phyloP scores from a whole-genome alignment of 345 rosid genomes.

The Euphorbia peplus region DNA sequence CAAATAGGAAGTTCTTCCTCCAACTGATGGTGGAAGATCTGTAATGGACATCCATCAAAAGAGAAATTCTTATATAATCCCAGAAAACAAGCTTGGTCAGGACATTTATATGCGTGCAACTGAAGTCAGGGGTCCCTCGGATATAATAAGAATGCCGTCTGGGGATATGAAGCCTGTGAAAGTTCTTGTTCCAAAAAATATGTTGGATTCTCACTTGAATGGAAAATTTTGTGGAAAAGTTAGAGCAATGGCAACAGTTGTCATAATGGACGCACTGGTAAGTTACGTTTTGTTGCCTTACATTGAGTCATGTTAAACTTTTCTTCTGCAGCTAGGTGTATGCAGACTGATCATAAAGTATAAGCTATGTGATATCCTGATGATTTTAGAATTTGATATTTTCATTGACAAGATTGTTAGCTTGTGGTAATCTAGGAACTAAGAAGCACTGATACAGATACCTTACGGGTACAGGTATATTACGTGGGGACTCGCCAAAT shows the following conservation, averaged over 20 bases:
- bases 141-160: constrained; percentile 76
- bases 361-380: not conserved
- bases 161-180: constrained; percentile 80
- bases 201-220: constrained; percentile 77
- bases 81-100: constrained; percentile 91
- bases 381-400: not conserved
- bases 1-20: constrained; percentile 50
- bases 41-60: constrained; percentile 63
- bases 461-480: too few species aligned
- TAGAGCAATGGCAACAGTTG: constrained; percentile 70
- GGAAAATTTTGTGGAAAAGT: constrained; percentile 46
- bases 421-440: not conserved
- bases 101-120: constrained; percentile 80
- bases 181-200: constrained; percentile 84
- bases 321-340: not conserved
- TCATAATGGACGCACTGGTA: constrained; percentile 79
- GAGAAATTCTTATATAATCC: constrained; percentile 74
- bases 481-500: too few species aligned
- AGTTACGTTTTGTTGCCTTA: not conserved
- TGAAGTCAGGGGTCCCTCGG: constrained; percentile 53
- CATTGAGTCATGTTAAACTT: not conserved
- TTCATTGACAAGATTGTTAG: not conserved
- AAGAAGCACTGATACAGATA: too few species aligned
- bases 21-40: constrained; percentile 51
- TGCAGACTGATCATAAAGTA: not conserved